phyloP scores from a whole-genome alignment of 805 yeast species.

The Spathaspora sp. region DNA sequence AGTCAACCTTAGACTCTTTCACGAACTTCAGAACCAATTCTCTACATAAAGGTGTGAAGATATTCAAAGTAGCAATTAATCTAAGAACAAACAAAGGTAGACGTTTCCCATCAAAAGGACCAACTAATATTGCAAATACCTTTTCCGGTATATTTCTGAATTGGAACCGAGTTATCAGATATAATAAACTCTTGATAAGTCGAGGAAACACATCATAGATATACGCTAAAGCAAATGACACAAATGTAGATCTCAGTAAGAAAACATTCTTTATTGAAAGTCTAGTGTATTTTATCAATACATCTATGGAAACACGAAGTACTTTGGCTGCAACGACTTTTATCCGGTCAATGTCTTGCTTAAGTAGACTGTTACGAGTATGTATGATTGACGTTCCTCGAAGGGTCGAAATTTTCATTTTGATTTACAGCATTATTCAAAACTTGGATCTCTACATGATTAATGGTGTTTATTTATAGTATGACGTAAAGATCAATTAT shows the following conservation, averaged over 20 bases:
- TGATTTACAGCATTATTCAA: not conserved
- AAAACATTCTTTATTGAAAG: not conserved
- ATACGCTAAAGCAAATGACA: constrained; percentile 22
- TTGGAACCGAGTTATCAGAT: constrained; percentile 6
- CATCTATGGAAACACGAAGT: not conserved
- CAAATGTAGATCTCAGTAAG: constrained; percentile 2
- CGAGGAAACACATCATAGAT: constrained; percentile 23
- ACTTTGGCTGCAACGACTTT: not conserved
- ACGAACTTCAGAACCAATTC: not conserved
- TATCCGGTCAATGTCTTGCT: not conserved
- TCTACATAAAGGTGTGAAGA: constrained; percentile 11
- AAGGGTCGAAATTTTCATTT: not conserved
- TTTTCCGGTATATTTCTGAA: constrained; percentile 6
- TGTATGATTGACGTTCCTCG: not conserved
- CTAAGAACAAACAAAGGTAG: constrained; percentile 24
- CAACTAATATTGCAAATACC: constrained; percentile 10
- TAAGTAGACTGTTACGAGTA: not conserved
- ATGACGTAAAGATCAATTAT: no score
- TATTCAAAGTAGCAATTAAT: constrained; percentile 20
- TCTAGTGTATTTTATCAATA: not conserved
- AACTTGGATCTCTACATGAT: not conserved
- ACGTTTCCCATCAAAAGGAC: constrained; percentile 18
- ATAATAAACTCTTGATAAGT: constrained; percentile 9
- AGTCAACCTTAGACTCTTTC: not conserved
- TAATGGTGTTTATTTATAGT: not conserved